Percentiles rank a stretch among this genome's conserved stretches.
phyloP scores from a whole-genome alignment of 352 stramenopile genomes.

The Globisporangium alternatum region DNA sequence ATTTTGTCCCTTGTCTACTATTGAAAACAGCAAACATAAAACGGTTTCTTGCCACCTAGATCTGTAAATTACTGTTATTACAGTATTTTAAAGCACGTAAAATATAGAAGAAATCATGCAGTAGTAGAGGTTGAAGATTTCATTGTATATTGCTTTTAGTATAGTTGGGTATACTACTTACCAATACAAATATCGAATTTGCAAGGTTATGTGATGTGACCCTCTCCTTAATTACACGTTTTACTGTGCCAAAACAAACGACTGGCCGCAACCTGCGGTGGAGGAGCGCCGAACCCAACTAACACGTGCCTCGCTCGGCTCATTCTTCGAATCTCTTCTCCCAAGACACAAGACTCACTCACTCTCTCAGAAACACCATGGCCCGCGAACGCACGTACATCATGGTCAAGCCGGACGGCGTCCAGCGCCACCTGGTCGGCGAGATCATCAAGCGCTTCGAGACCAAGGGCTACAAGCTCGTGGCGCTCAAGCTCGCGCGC shows the following conservation, averaged over 20 bases:
- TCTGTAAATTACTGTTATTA: not conserved
- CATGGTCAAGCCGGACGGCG: conserved; percentile 98
- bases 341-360: not conserved
- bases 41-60: not conserved
- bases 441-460: conserved; percentile 98
- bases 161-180: too few species aligned
- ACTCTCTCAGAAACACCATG: conserved; percentile 21
- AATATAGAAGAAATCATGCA: too few species aligned
- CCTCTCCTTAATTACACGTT: too few species aligned
- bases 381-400: conserved; percentile 78
- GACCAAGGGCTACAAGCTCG: conserved; percentile 95
- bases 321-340: conserved; percentile 12
- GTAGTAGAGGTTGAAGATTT: too few species aligned
- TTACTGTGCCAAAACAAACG: too few species aligned
- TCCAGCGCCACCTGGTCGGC: conserved; percentile 94
- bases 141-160: too few species aligned
- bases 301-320: too few species aligned
- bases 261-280: conserved; percentile 15
- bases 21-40: not conserved
- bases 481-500: conserved; percentile 94
- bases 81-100: too few species aligned
- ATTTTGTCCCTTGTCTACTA: not conserved
- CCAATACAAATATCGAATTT: too few species aligned
- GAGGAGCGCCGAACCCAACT: too few species aligned
- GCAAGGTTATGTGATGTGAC: too few species aligned